phyloP scores from a whole-genome alignment of 495 filamentous ascomycete species.

The Lentithecium fluviatile region DNA sequence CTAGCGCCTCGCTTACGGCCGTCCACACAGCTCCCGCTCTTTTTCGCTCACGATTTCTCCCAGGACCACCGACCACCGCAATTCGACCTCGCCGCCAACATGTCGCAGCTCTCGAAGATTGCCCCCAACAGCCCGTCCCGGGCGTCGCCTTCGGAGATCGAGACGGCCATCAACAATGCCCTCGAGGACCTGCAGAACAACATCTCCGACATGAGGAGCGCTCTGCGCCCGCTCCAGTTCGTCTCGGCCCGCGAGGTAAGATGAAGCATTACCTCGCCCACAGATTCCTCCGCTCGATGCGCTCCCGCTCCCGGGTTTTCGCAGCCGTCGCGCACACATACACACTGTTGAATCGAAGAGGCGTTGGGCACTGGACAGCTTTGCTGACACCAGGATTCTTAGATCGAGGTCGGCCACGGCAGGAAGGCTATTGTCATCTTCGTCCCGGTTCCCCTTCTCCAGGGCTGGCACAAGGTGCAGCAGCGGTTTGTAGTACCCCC shows the following conservation, averaged over 20 bases:
- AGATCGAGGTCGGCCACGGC: slow-evolving; percentile 98
- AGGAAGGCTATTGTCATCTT: slow-evolving; percentile 99
- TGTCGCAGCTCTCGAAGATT: slow-evolving; percentile 81
- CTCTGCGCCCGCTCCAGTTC: slow-evolving; percentile 94
- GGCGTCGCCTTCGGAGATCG: slow-evolving; percentile 89
- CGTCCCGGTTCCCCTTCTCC: slow-evolving; percentile 95
- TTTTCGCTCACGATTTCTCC: neutral
- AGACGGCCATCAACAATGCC: slow-evolving; percentile 88
- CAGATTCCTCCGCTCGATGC: slow-evolving; percentile 18
- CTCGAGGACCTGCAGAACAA: slow-evolving; percentile 98
- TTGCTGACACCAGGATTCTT: slow-evolving; percentile 68
- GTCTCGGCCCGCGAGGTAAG: slow-evolving; percentile 97
- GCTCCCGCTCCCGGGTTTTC: slow-evolving; percentile 6
- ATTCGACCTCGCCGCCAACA: slow-evolving; percentile 35
- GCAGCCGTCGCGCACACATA: slow-evolving; percentile 20
- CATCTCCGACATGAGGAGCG: slow-evolving; percentile 89
- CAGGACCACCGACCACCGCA: slow-evolving; percentile 8
- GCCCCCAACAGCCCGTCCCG: slow-evolving; percentile 92
- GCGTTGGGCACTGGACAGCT: slow-evolving; percentile 51
- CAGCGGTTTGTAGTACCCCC: slow-evolving; percentile 72
- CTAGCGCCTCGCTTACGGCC: neutral
- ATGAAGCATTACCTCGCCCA: slow-evolving; percentile 41
- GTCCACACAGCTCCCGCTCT: neutral
- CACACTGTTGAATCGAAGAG: slow-evolving; percentile 53
- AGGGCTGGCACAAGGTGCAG: slow-evolving; percentile 96